These are phyloP conservation scores for Xylaria palmicola DNA, from an alignment of 495 filamentous ascomycete genomes.

Conservation along the genomic window DNA sequence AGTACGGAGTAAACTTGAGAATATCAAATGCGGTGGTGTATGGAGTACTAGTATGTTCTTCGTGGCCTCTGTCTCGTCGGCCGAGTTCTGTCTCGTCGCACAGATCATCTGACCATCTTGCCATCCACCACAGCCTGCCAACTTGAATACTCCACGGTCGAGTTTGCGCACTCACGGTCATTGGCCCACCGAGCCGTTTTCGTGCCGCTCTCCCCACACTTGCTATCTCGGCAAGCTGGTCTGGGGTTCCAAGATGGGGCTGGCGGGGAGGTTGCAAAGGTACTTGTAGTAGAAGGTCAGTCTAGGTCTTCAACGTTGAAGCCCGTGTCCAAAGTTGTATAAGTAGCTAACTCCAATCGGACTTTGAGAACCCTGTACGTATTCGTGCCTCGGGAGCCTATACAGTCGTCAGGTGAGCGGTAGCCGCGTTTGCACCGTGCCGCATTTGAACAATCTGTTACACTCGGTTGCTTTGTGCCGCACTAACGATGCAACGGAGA, in stretches of 20 bases:
- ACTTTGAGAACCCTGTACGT: background rate
- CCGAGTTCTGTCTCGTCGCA: background rate
- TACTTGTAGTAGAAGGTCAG: too few species aligned
- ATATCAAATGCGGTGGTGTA: too few species aligned
- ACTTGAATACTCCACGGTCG: too few species aligned
- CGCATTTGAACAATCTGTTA: background rate
- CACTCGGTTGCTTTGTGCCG: background rate
- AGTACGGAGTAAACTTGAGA: too few species aligned
- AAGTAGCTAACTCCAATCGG: too few species aligned
- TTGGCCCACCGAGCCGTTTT: background rate
- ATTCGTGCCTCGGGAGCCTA: background rate
- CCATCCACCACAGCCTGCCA: background rate
- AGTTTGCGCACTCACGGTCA: background rate
- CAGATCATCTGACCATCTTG: too few species aligned
- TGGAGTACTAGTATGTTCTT: too few species aligned
- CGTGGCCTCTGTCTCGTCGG: background rate
- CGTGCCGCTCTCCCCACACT: constrained; percentile 10
- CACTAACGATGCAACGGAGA: background rate
- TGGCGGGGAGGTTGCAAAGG: background rate
- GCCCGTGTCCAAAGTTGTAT: background rate
- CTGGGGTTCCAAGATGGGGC: background rate
- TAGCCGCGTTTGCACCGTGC: background rate
- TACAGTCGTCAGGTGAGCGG: background rate
- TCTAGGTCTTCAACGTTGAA: background rate
- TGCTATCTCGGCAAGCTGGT: constrained; percentile 9